Percentiles rank a stretch among this genome's conserved stretches.
Evolutionary conservation across 2,329 filamentous ascomycete genomes (phyloP).

Genomic region (Byssoonygena ceratinophila): DNA sequence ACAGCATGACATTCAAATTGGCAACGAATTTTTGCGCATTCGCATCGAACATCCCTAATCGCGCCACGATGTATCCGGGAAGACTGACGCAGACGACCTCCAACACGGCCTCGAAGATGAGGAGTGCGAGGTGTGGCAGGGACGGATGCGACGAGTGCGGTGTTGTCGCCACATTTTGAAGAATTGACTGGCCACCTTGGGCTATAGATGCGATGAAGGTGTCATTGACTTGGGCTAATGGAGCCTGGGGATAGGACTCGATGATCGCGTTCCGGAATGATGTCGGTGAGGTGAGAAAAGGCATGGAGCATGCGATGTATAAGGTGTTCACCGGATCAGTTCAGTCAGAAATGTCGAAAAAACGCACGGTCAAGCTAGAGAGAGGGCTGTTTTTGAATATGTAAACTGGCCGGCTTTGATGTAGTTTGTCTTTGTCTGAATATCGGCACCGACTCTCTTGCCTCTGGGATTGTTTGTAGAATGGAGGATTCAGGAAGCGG

Average conservation of each 20-base stretch:
- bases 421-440: neutral
- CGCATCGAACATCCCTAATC: conserved; percentile 84
- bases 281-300: conserved; percentile 10
- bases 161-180: neutral
- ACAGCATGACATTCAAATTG: conserved; percentile 90
- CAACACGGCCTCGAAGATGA: conserved; percentile 89
- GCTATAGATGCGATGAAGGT: neutral
- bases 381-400: neutral
- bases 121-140: conserved; percentile 54
- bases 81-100: conserved; percentile 92
- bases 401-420: too few species aligned
- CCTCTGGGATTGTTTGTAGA: too few species aligned
- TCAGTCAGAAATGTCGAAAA: neutral
- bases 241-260: neutral
- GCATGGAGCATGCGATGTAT: conserved; percentile 6
- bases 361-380: neutral
- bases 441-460: too few species aligned
- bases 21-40: conserved; percentile 94
- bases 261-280: conserved; percentile 11
- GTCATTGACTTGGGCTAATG: neutral
- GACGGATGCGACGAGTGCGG: conserved; percentile 38
- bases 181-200: neutral
- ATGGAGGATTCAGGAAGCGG: neutral
- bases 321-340: neutral
- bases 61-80: conserved; percentile 85